Conservation (phyloP, 1,284 basidiomycete genomes). For the Malassezia pachydermatis region DNA sequence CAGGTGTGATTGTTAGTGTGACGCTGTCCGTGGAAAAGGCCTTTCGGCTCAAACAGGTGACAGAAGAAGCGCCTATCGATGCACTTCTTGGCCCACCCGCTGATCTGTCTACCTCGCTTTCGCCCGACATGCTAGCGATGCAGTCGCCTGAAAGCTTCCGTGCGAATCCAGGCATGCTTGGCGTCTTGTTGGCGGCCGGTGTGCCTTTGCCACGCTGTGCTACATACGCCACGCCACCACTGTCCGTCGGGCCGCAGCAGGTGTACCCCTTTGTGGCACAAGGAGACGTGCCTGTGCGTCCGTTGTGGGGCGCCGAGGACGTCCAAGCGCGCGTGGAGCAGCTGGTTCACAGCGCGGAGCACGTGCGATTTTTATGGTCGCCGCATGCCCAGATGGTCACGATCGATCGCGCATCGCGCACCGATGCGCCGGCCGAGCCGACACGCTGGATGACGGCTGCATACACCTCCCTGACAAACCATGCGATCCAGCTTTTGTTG, state of each 20-base stretch:
- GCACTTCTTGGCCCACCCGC: slow-evolving; percentile 52
- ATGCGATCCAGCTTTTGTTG: slow-evolving; percentile 21
- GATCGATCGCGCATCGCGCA: slow-evolving; percentile 65
- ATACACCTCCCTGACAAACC: too few relatives aligned
- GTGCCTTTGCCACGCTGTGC: slow-evolving; percentile 25
- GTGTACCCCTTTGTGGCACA: slow-evolving; percentile 26
- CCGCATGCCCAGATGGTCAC: slow-evolving; percentile 67
- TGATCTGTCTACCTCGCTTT: slow-evolving; percentile 13
- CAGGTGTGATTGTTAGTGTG: slow-evolving; percentile 74
- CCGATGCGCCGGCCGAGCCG: slow-evolving; percentile 57
- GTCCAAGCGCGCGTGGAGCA: slow-evolving; percentile 53
- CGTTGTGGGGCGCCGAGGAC: slow-evolving; percentile 21
- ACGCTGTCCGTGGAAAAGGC: slow-evolving; percentile 69
- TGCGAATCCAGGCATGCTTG: slow-evolving; percentile 20
- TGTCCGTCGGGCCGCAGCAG: slow-evolving; percentile 11
- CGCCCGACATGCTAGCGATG: slow-evolving; percentile 3
- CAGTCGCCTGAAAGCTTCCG: slow-evolving; percentile 5
- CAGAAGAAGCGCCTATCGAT: slow-evolving; percentile 60
- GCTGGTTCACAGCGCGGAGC: slow-evolving; percentile 56
- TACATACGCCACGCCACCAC: slow-evolving; percentile 20
- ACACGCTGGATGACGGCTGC: background rate
- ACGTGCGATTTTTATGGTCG: slow-evolving; percentile 92
- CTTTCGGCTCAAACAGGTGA: slow-evolving; percentile 71
- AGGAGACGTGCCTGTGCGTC: slow-evolving; percentile 10
- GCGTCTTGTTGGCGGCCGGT: slow-evolving; percentile 28